phyloP scores from a whole-genome alignment of 257 asterid genomes.

The Leonotis leonurus region DNA sequence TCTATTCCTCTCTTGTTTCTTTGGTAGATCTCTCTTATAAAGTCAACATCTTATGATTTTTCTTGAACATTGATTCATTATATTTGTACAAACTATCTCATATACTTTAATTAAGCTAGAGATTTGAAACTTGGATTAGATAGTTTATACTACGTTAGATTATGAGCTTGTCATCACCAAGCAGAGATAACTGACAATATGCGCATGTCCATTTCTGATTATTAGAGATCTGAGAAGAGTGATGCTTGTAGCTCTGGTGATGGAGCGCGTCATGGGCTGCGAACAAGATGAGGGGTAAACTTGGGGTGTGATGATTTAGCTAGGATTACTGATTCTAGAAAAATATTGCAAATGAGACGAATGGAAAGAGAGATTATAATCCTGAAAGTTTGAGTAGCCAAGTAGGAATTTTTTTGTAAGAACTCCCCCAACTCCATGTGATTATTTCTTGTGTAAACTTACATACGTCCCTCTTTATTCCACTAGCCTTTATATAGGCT shows the following conservation, averaged over 20 bases:
- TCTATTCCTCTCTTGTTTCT: background rate
- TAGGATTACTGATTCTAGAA: background rate
- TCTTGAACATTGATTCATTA: background rate
- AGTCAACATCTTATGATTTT: background rate
- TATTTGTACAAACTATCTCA: background rate
- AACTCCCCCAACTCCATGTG: background rate
- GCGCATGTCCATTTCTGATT: background rate
- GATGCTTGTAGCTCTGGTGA: background rate
- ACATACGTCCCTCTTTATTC: no score
- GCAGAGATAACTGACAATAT: background rate
- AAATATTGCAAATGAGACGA: no score
- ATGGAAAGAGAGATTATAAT: no score
- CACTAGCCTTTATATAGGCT: background rate
- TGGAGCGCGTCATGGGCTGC: background rate
- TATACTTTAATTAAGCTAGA: background rate
- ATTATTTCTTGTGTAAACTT: no score
- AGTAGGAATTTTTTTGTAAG: background rate
- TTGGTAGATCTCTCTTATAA: background rate
- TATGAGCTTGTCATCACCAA: background rate
- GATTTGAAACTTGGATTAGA: background rate
- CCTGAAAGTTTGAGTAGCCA: no score
- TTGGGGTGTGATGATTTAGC: background rate
- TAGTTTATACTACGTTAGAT: background rate
- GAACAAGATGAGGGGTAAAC: no score
- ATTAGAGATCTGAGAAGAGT: background rate